Evolutionary conservation across 768 basidiomycete species (phyloP).

Genomic region (Xanthoconium stramineum): DNA sequence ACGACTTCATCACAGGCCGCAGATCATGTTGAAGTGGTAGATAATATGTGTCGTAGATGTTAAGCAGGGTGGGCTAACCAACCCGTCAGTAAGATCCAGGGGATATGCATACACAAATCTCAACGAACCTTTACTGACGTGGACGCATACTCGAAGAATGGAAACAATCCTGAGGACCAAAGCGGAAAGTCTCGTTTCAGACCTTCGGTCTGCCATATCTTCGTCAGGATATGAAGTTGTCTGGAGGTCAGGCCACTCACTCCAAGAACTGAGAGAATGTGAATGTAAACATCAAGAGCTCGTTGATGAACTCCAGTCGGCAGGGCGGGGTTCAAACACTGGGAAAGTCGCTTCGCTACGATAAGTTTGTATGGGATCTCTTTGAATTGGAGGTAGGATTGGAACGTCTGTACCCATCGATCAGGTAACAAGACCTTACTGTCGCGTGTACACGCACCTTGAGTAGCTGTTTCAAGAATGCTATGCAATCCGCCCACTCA

Average conservation of each 20-base stretch:
- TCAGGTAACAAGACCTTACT: background rate
- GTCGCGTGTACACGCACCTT: slow-evolving; percentile 52
- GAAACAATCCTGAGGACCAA: slow-evolving; percentile 96
- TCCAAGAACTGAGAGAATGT: slow-evolving; percentile 88
- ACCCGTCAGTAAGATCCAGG: background rate
- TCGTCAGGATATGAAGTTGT: slow-evolving; percentile 6
- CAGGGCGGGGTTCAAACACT: slow-evolving; percentile 96
- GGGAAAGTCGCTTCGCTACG: slow-evolving; percentile 91
- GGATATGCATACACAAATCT: slow-evolving; percentile 2
- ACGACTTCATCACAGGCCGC: slow-evolving; percentile 89
- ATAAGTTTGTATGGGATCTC: slow-evolving; percentile 94
- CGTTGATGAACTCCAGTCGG: slow-evolving; percentile 97
- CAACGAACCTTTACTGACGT: slow-evolving; percentile 88
- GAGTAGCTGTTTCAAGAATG: slow-evolving; percentile 89
- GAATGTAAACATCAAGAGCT: slow-evolving; percentile 90
- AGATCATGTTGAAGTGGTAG: slow-evolving; percentile 78
- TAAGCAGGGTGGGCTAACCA: slow-evolving; percentile 75
- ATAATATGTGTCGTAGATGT: slow-evolving; percentile 91
- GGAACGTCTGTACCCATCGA: slow-evolving; percentile 66
- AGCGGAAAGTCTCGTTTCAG: slow-evolving; percentile 80
- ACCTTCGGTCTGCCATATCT: slow-evolving; percentile 66
- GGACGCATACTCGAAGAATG: slow-evolving; percentile 98
- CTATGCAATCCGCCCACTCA: slow-evolving; percentile 99
- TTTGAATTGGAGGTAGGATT: slow-evolving; percentile 90
- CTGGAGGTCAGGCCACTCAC: slow-evolving; percentile 44